Evolutionary conservation across 208 protist species (phyloP).

Genomic region (Porcisia hertigi): DNA sequence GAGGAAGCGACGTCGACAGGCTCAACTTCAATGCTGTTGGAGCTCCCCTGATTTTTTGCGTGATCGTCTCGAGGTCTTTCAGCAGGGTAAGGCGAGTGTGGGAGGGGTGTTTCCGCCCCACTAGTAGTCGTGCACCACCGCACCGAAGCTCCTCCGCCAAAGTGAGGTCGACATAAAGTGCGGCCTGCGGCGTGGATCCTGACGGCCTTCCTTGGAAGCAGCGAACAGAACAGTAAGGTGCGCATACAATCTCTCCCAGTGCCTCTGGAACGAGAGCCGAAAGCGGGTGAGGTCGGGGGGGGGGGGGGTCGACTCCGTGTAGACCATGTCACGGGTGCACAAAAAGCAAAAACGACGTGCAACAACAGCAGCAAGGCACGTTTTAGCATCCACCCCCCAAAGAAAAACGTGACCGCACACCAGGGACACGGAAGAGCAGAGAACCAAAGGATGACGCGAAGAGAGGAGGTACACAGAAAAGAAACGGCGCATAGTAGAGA

Average conservation of each 20-base stretch:
- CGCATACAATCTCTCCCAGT: neutral
- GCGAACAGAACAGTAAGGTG: neutral
- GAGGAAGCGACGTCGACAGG: neutral
- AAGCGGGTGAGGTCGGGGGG: neutral
- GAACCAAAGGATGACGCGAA: neutral
- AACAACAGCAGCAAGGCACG: neutral
- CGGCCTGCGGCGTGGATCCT: neutral
- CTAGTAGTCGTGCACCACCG: slow-evolving; percentile 3
- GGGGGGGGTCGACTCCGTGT: too few relatives aligned
- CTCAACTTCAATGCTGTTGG: neutral
- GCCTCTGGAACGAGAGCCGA: neutral
- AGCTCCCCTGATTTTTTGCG: neutral
- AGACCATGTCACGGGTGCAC: neutral
- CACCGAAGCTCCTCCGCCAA: neutral
- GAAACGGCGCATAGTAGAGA: neutral
- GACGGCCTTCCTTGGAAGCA: neutral
- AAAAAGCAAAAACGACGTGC: neutral
- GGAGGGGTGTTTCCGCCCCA: neutral
- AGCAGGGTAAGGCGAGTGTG: neutral
- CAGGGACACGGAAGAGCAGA: neutral
- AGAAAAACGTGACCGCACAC: neutral
- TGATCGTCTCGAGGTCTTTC: neutral
- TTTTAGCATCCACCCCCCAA: too few relatives aligned
- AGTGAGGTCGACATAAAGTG: neutral
- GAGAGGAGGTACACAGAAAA: neutral